Base-by-base conservation (phyloP, 148 eudicot species). In the Limonium bicolor region DNA sequence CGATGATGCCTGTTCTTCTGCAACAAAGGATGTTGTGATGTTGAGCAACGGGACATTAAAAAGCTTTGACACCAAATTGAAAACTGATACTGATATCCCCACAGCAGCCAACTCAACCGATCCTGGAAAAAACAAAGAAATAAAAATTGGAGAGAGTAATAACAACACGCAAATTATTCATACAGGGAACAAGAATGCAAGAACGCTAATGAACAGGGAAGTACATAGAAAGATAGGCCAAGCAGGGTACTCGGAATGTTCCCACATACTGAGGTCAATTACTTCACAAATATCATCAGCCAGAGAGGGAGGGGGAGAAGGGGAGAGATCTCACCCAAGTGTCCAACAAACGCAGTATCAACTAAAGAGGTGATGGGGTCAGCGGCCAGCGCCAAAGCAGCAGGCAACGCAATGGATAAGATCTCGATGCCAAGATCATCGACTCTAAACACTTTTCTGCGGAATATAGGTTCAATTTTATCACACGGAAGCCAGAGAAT, bases 11-110 rank as follows among this genome's bases (percentile, higher is more conserved):
- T 84, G 87, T 68, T 90, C 97, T 69, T 90, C 95, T 39, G 97
- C 93, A 52, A 84, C 85, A 61, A 90, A 90, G 33, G 97, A 84
- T 14, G 97, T 90, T 12, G 97, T 84, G 59, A 84, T 53, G 57
- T 84, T 90, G 64, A 90, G 95, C 72, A 90, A 56, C 44, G 97
- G 95, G 35, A 84, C 84, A 60, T 90, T 90, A 47, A 90, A 80
- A 68, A 90, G 61, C 58, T 90, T 90, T 10, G 95, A 84, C 22
- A 84, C 73, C 41, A 90, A 68, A 63, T 85, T 90, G 60, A 84
- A 84, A 37, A 84, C 79, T 20, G 97, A 73, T 22, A 62, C 75
- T 34, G 97, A 90, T 53, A 90, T 77, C 40, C 97, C 97, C 49
- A 84, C 92, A 25, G 97, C 95, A 33, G 97, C 97, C 72, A 90